Percentiles rank a stretch among this genome's conserved stretches.
Conservation (phyloP, 768 basidiomycete species). For the Suillus paluster region DNA sequence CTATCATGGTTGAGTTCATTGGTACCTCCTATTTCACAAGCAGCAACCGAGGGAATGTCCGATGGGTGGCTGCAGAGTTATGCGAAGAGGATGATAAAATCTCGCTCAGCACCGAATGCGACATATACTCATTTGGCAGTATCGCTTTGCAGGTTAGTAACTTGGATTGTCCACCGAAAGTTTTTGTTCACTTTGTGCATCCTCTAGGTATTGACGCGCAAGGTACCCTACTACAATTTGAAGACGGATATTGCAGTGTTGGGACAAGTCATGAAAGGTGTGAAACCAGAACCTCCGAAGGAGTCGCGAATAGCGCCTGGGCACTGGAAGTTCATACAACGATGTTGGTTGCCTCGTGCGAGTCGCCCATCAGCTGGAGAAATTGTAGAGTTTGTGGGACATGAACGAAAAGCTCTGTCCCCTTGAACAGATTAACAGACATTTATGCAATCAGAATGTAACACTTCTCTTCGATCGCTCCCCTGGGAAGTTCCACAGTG, state of each 20-base stretch:
- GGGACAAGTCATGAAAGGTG: background rate
- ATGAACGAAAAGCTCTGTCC: background rate
- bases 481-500: background rate
- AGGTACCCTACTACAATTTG: conserved; percentile 9
- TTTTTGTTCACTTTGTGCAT: background rate
- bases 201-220: conserved; percentile 8
- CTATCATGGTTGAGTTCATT: conserved; percentile 25
- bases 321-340: background rate
- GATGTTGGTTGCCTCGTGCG: conserved; percentile 6
- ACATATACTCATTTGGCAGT: conserved; percentile 48
- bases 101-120: conserved; percentile 32
- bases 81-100: background rate
- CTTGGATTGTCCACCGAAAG: background rate
- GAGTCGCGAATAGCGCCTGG: background rate
- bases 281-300: background rate
- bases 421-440: background rate
- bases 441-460: background rate
- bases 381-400: background rate
- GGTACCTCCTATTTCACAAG: conserved; percentile 37
- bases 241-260: background rate
- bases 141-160: conserved; percentile 14
- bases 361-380: background rate
- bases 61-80: conserved; percentile 49
- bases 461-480: background rate
- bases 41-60: conserved; percentile 40